Evolutionary conservation across 2,329 filamentous ascomycete genomes (phyloP).

Genomic region (Diaporthe eres): DNA sequence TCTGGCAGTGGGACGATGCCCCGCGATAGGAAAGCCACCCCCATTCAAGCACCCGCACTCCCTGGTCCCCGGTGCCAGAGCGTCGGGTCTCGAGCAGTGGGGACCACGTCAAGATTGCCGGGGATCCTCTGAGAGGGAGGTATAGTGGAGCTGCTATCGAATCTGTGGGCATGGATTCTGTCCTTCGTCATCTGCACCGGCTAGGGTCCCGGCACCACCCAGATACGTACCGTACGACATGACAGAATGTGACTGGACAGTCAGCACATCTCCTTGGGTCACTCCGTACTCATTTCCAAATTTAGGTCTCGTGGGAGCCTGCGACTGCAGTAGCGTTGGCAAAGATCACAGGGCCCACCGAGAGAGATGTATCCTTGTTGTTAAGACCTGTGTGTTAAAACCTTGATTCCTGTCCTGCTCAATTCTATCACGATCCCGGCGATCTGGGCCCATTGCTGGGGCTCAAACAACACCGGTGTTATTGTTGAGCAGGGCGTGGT

Average conservation of each 20-base stretch:
- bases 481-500: not conserved
- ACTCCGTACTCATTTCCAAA: constrained; percentile 35
- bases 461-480: not conserved
- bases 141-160: constrained; percentile 33
- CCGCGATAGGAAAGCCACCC: constrained; percentile 29
- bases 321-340: constrained; percentile 41
- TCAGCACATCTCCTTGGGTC: constrained; percentile 1
- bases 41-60: constrained; percentile 18
- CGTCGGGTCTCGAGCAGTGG: constrained; percentile 22
- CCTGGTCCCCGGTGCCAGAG: constrained; percentile 18
- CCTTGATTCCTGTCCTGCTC: constrained; percentile 29
- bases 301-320: constrained; percentile 30
- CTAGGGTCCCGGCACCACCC: constrained; percentile 12
- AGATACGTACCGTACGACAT: not conserved
- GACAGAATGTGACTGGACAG: constrained; percentile 11
- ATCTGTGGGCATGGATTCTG: constrained; percentile 11
- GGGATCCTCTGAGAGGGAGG: constrained; percentile 25
- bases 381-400: constrained; percentile 15
- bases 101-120: constrained; percentile 14
- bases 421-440: constrained; percentile 4
- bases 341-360: constrained; percentile 36
- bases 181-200: constrained; percentile 24
- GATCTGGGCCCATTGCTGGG: not conserved
- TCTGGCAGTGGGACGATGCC: constrained; percentile 27
- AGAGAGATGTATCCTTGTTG: constrained; percentile 1